Base-by-base conservation (phyloP, 257 asterid genomes). In the Verbascum thapsus region DNA sequence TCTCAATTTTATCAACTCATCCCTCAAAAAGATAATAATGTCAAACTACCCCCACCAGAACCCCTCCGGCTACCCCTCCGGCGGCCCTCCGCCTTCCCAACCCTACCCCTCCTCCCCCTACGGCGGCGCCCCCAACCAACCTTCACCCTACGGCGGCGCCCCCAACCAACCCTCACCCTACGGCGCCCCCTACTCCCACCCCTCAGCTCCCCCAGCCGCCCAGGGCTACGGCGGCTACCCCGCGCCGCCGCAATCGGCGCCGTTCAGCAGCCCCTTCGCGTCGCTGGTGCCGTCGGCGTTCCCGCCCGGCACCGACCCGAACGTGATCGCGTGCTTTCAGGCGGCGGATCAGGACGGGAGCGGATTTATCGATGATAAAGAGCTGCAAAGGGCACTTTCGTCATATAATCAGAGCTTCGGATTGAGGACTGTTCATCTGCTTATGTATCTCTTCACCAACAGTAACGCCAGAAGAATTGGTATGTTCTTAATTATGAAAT, bases 251-350 rank as follows among this genome's bases (percentile, higher is more conserved):
- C 72, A 74, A 0, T 63, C 80, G 9, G 78, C 76, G 15, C 84
- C 79, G 13, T 78, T 77, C 65, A 84, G 87, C 0, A 79, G 77
- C 76, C 95, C 98, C 43, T 88, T 88, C 76, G 80, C 86, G 0
- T 8, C 90, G 9, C 83, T 83, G 3, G 69, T 75, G 16, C 96
- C 97, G 11, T 92, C 99, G 10, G 81, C 82, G 10, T 92, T 92
- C 39, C 95, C 99, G 0, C 95, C 99, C 1, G 99, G 99, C 15
- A 87, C 94, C 15, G 99, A 92, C 70, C 97, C 97, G 42, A 83
- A 67, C 66, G 76, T 89, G 66, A 54, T 92, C 20, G 82, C 95
- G 1, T 76, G 87, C 57, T 92, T 92, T 34, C 95, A 87, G 73
- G 49, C 77, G 50, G 97, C 97, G 19, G 99, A 92, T 78, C 94